Conservation (phyloP, 257 asterid genomes). For the Prunella vulgaris region DNA sequence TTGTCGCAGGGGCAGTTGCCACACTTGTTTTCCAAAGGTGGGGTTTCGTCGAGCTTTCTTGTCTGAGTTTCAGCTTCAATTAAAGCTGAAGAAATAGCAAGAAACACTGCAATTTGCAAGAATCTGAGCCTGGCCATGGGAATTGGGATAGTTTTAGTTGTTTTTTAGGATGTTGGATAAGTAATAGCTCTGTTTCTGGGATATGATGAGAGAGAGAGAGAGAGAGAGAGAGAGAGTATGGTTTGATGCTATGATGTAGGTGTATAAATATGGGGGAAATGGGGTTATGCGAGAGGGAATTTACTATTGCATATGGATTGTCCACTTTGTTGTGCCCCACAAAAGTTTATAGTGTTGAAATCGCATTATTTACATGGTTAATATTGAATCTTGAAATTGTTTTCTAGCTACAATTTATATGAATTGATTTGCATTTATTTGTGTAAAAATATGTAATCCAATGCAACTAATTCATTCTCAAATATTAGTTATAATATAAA, state of each 20-base stretch:
- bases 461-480: no score
- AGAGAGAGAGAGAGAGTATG: background rate
- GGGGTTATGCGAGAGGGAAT: background rate
- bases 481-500: no score
- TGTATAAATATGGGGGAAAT: slow-evolving; percentile 7
- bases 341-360: background rate
- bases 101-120: slow-evolving; percentile 14
- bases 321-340: slow-evolving; percentile 16
- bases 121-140: slow-evolving; percentile 26
- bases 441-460: background rate
- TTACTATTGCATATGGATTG: background rate
- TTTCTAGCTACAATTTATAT: background rate
- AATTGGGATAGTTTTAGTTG: background rate
- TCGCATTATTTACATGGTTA: background rate
- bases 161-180: background rate
- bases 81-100: slow-evolving; percentile 13
- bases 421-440: background rate
- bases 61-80: slow-evolving; percentile 12
- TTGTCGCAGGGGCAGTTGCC: slow-evolving; percentile 70
- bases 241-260: background rate
- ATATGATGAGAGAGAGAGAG: background rate
- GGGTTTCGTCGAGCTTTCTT: slow-evolving; percentile 38
- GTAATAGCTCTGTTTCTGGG: no score
- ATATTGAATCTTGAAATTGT: background rate
- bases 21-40: slow-evolving; percentile 57